Evolutionary conservation across 108 stramenopile genomes (phyloP).

Genomic region (Cyclotella atomus): DNA sequence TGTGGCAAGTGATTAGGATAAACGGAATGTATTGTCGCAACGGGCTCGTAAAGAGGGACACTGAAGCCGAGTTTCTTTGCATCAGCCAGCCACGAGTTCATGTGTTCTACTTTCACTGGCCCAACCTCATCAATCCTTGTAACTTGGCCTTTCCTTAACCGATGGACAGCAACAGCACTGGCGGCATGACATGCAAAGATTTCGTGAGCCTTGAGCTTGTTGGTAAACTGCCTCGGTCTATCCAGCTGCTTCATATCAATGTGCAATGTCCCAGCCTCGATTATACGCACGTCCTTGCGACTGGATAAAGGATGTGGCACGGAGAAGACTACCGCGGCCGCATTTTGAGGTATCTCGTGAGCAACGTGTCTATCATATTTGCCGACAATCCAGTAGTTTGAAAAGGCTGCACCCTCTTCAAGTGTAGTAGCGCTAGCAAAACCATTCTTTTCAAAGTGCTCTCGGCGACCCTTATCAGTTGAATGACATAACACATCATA

Average conservation of each 20-base stretch:
- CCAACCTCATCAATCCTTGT: constrained; percentile 55
- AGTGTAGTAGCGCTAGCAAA: constrained; percentile 50
- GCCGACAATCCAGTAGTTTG: constrained; percentile 57
- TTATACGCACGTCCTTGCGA: constrained; percentile 46
- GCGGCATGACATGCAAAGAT: constrained; percentile 67
- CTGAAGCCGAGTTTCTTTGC: constrained; percentile 48
- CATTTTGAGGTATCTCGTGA: constrained; percentile 46
- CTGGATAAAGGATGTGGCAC: constrained; percentile 53
- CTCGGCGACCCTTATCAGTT: constrained; percentile 42
- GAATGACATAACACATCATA: constrained; percentile 58
- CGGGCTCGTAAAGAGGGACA: constrained; percentile 37
- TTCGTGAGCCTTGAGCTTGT: constrained; percentile 58
- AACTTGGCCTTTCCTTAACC: constrained; percentile 15
- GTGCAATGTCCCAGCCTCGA: constrained; percentile 60
- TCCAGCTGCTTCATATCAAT: constrained; percentile 51
- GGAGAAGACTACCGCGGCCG: constrained; percentile 52
- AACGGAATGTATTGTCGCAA: too few species aligned
- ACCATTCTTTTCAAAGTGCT: constrained; percentile 46
- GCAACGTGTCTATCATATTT: constrained; percentile 52
- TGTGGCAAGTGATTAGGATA: constrained; percentile 2
- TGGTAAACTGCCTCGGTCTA: constrained; percentile 53
- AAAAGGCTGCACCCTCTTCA: constrained; percentile 37
- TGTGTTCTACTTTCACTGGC: constrained; percentile 52
- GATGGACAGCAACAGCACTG: constrained; percentile 49
- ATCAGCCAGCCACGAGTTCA: constrained; percentile 57